Evolutionary conservation across 2,329 filamentous ascomycete species (phyloP).

Genomic region (Aspergillus puulaauensis): DNA sequence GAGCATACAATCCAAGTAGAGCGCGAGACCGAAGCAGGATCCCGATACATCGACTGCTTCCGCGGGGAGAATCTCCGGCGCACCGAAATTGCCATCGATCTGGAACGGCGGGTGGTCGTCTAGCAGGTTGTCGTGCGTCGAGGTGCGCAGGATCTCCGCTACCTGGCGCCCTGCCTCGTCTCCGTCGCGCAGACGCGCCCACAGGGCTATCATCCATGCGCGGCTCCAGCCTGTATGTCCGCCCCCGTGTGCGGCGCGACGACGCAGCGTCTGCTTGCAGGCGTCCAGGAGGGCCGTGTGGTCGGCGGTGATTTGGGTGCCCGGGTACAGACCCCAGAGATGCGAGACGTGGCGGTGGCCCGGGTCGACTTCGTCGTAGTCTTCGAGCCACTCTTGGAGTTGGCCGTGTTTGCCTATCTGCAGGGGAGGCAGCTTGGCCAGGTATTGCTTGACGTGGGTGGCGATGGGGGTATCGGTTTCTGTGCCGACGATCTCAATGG

Average conservation of each 20-base stretch:
- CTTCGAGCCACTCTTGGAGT: conserved; percentile 33
- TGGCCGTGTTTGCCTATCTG: conserved; percentile 24
- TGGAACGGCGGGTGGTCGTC: no score
- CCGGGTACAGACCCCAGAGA: conserved; percentile 50
- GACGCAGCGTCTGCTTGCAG: conserved; percentile 22
- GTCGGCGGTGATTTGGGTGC: conserved; percentile 34
- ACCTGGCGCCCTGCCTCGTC: no score
- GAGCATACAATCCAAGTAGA: conserved; percentile 18
- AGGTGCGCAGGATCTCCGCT: no score
- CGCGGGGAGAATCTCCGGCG: no score
- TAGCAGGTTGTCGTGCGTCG: no score
- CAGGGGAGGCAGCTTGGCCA: conserved; percentile 17
- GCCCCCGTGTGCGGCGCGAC: conserved; percentile 30
- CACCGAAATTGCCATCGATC: no score
- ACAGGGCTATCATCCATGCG: conserved; percentile 38
- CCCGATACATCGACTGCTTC: no score
- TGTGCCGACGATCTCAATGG: conserved; percentile 15
- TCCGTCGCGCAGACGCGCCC: no score
- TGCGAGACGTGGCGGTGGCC: conserved; percentile 54
- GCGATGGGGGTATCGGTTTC: conserved; percentile 13
- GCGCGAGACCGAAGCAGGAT: background rate
- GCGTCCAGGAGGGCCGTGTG: conserved; percentile 27
- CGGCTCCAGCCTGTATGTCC: conserved; percentile 55
- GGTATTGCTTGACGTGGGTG: no score
- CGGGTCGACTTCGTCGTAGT: conserved; percentile 42